Base-by-base conservation (phyloP, 2,329 filamentous ascomycete genomes). In the Phaeoacremonium minimum region DNA sequence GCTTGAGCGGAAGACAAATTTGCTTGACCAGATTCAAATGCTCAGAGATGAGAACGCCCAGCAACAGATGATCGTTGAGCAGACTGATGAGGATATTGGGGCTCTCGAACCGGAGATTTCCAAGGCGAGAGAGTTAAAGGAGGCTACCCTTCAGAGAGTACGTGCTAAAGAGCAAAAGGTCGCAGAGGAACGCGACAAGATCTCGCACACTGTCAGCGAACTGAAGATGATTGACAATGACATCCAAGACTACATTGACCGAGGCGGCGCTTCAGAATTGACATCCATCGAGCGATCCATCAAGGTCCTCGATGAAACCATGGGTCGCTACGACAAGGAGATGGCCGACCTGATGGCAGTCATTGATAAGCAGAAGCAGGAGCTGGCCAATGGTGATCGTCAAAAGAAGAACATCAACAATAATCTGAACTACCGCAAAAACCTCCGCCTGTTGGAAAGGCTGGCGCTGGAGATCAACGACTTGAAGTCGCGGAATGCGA, bases 331-430 rank as follows among this genome's bases (percentile, higher is more conserved):
- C 12, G 85, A 94, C 50, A 67, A 66, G 14, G 85, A 93, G 45
- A 80, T 87, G 52, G 65, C 65, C 11, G 67, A 79, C 31, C 66
- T 93, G 35, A 83, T 81, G 3, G 69, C 75, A 16, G 76, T 84
- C 37, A 80, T 87, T 42, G 93, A 94, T 60, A 81, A 82, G 48
- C 73, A 95, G 34, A 84, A 85, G 46, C 77, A 85, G 33, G 83
- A 88, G 35, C 75, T 90, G 35, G 79, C 81, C 49, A 87, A 89
- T 51, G 85, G 87, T 38, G 85, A 90, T 45, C 80, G 83, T 40
- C 90, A 83, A 38, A 91, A 89, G 63, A 84, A 87, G 50, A 89
- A 87, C 45, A 95, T 98, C 48, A 73, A 72, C 15, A 89, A 97
- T 56, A 98, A 98, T 51, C 67, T 97, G 35, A 82, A 82, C 44